Percentiles rank a stretch among this genome's conserved stretches.
Evolutionary conservation across 129 eudicot species (phyloP).

Genomic region (Smallanthus sonchifolius): DNA sequence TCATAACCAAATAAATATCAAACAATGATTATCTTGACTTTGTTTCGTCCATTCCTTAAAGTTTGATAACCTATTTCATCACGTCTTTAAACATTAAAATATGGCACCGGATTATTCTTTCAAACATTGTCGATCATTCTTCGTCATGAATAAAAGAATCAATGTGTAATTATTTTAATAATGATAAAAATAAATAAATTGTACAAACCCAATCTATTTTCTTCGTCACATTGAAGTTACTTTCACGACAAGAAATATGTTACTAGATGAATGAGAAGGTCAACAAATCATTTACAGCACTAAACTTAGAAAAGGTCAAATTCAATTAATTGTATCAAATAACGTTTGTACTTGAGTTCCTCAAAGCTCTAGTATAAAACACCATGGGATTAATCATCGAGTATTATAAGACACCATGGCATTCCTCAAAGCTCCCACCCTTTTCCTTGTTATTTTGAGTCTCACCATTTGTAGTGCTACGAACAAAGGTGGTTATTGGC

Average conservation of each 20-base stretch:
- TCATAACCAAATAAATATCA: no score
- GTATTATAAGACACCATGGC: conserved; percentile 9
- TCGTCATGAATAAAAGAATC: no score
- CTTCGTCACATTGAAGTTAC: background rate
- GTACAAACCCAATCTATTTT: background rate
- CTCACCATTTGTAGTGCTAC: conserved; percentile 15
- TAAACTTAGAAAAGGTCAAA: background rate
- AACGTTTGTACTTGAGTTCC: background rate
- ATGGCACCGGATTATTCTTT: no score
- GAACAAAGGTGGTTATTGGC: conserved; percentile 64
- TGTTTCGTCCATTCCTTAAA: no score
- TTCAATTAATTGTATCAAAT: background rate
- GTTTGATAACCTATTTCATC: no score
- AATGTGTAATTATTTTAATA: no score
- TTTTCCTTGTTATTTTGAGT: conserved; percentile 18
- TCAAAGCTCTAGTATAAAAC: background rate
- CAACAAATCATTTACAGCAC: no score
- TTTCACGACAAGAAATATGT: background rate
- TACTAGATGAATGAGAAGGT: no score
- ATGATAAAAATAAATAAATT: no score
- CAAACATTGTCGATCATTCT: no score
- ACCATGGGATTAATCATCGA: background rate
- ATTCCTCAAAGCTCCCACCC: conserved; percentile 8
- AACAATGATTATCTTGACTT: no score
- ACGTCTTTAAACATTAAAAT: no score